Evolutionary conservation across 441 rosid species (phyloP).

Genomic region (Arabidopsis lyrata): DNA sequence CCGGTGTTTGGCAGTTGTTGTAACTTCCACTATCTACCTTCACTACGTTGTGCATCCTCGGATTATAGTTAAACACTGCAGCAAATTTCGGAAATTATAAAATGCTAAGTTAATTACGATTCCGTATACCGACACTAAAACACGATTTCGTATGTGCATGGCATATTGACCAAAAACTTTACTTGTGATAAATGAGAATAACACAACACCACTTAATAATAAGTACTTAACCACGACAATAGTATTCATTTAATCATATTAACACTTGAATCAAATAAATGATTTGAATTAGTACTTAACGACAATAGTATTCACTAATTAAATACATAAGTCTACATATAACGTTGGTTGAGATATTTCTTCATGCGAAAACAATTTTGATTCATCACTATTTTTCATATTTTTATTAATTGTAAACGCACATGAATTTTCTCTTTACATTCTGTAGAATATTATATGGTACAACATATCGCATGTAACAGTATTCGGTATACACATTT

Average conservation of each 20-base stretch:
- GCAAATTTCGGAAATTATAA: neutral
- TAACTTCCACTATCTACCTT: slow-evolving; percentile 54
- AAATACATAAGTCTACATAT: neutral
- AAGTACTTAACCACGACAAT: neutral
- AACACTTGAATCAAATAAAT: neutral
- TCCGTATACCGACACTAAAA: neutral
- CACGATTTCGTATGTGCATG: slow-evolving; percentile 19
- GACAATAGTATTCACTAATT: neutral
- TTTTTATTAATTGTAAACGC: neutral
- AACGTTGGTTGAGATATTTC: neutral
- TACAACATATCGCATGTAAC: no score
- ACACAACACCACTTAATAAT: neutral
- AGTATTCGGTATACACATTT: no score
- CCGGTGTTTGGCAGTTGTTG: slow-evolving; percentile 48
- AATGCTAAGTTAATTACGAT: neutral
- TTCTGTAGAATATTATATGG: no score
- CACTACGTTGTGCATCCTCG: slow-evolving; percentile 58
- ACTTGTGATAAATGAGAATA: neutral
- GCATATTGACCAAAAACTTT: neutral
- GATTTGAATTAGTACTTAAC: no score
- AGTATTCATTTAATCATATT: neutral
- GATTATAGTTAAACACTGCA: slow-evolving; percentile 67
- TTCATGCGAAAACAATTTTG: neutral
- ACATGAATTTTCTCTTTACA: neutral
- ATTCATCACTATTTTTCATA: neutral